Evolutionary conservation across 495 filamentous ascomycete genomes (phyloP).

Genomic region (Parathielavia appendiculata): DNA sequence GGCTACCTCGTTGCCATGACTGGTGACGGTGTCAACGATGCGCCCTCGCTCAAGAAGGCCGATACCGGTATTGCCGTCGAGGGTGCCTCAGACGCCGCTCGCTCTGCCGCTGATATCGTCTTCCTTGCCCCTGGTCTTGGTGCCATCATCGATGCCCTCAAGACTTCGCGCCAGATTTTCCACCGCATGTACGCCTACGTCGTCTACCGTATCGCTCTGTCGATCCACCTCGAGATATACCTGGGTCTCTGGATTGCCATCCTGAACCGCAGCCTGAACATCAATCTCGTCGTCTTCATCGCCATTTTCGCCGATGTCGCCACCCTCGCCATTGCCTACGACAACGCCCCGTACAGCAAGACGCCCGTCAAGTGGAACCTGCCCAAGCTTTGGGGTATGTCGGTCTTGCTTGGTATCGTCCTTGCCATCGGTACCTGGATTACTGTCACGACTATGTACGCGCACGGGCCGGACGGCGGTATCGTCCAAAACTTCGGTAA

Average conservation of each 20-base stretch:
- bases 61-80: conserved; percentile 93
- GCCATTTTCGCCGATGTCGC: conserved; percentile 94
- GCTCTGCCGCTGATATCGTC: conserved; percentile 89
- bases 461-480: conserved; percentile 61
- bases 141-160: conserved; percentile 88
- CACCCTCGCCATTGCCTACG: conserved; percentile 88
- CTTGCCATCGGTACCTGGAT: conserved; percentile 83
- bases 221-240: conserved; percentile 84
- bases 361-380: conserved; percentile 91
- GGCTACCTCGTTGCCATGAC: conserved; percentile 97
- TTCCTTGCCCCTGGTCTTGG: conserved; percentile 88
- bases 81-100: conserved; percentile 87
- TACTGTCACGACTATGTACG: conserved; percentile 70
- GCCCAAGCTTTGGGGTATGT: conserved; percentile 89
- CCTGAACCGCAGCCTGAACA: conserved; percentile 74
- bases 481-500: conserved; percentile 84
- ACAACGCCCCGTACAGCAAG: conserved; percentile 83
- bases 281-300: conserved; percentile 85
- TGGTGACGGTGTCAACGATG: conserved; percentile 97
- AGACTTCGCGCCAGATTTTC: conserved; percentile 93
- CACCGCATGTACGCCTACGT: conserved; percentile 97
- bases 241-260: conserved; percentile 87
- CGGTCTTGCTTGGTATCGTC: conserved; percentile 72
- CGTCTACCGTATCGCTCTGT: conserved; percentile 90
- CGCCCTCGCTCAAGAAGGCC: conserved; percentile 91